These are phyloP conservation scores for Solanum neorickii DNA, from an alignment of 257 asterid species.

Conservation along the genomic window DNA sequence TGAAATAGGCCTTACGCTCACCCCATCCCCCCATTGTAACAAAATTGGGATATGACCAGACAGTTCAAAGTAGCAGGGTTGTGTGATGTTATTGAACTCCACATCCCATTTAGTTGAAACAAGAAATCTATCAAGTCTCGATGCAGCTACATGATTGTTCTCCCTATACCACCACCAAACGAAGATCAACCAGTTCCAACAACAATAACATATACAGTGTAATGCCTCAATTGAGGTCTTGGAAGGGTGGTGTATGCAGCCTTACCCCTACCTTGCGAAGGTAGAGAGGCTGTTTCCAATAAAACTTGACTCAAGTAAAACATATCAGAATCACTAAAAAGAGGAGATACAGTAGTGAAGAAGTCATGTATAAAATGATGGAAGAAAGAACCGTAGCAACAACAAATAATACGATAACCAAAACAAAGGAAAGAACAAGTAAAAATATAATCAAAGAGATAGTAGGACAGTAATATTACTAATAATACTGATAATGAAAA, in stretches of 20 bases:
- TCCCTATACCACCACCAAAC: background rate
- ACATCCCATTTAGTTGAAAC: background rate
- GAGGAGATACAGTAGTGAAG: background rate
- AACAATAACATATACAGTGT: background rate
- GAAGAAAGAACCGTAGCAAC: background rate
- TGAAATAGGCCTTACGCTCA: background rate
- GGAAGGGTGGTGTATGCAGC: background rate
- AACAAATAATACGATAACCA: background rate
- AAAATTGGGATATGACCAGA: background rate
- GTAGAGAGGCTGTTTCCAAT: background rate
- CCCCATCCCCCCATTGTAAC: background rate
- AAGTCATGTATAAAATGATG: background rate
- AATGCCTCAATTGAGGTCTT: background rate
- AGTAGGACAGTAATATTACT: background rate
- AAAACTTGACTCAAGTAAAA: background rate
- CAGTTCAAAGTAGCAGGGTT: background rate
- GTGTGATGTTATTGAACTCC: background rate
- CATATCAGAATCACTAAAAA: background rate
- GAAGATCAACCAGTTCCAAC: background rate
- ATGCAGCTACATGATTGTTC: background rate
- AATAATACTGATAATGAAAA: background rate
- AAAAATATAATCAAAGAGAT: background rate
- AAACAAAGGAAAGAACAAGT: background rate
- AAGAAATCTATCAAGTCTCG: background rate
- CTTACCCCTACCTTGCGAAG: background rate